Base-by-base conservation (phyloP, 129 eudicot genomes). In the Saussurea involucrata region DNA sequence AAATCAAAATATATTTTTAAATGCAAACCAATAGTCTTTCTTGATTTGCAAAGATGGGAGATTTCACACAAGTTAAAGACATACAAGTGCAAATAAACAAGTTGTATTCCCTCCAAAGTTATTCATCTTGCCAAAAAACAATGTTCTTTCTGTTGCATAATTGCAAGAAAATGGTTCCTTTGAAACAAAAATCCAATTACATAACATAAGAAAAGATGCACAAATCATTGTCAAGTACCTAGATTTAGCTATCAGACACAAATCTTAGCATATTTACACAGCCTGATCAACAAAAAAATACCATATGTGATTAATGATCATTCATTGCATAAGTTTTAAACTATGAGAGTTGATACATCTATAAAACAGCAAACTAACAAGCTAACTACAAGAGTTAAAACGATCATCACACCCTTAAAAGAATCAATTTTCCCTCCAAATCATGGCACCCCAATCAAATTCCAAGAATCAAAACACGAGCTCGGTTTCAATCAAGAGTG, bases 301-400 rank as follows among this genome's bases (percentile, higher is more conserved):
- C 10, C 7, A 61, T 10, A 71, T 42, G n/a, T 32, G 34, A 63
- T 29, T 63, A 28, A 49, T 78, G 81, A 68, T 57, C 69, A 33
- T 9, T 15, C 28, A 76, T 36, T 46, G 28, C 65, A 60, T 5
- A 60, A 60, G 24, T 2, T 60, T n/a, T 7, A 21, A 60, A 60
- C 13, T 22, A 66, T n/a, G 28, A 17, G 68, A 21, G 37, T 24
- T 77, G 5, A 53, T 7, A 15, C 40, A 20, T 77, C 69, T 66
- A 77, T 60, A 68, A 69, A 69, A 61, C 63, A 57, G 24, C n/a
- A 79, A 63, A 71, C 24, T 42, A 49, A 13, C 25, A 75, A 66
- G 10, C 42, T 27, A 27, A 44, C 44, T 15, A 69, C 8, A 0
- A 71, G 53, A 31, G 28, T 36, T 75, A 10, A 63, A n/a, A 8